Evolutionary conservation across 768 basidiomycete genomes (phyloP), one percentile per base, ranked within the genome.

Genomic region (Trametopsis cervina): DNA sequence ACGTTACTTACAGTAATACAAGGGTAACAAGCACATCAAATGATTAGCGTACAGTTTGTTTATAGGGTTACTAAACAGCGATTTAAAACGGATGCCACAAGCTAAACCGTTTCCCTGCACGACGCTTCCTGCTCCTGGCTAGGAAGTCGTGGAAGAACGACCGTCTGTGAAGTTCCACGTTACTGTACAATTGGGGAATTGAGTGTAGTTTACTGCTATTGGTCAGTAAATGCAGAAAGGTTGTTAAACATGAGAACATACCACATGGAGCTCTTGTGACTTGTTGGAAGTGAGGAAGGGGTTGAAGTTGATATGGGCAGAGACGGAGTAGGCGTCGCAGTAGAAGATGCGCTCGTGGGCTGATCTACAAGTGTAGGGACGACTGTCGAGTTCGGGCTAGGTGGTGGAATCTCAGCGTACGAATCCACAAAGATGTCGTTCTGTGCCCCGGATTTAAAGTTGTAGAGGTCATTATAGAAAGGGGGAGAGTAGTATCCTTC

Each of bases 381-480:
- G 25, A 52, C 46, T 2, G 62, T 63, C 40, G 51, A 51, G 39
- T 60, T 57, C 6, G 59, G 57, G 41, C 57, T 57, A 2, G 62
- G 62, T 23, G 53, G 40, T 4, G 66, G 40, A 45, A 47, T 44
- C 27, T 59, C 60, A 33, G 46, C 18, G 15, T 83, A 81, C 2
- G 72, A 81, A 57, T 79, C 73, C 42, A 68, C 64, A 60, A 89
- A 87, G 51, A 88, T 85, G 60, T 88, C 83, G 47, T 75, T 60
- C 60, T 91, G 88, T 0, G 85, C 68, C 4, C 88, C 86, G 57
- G 89, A 80, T 10, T 54, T 48, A 63, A 85, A 89, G 57, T 81
- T 81, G 70, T 85, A 89, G 7, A 78, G 64, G 51, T 78, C 74
- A 57, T 73, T 81, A 65, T 89, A 89, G 51, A 76, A 75, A 0